Base-by-base conservation (phyloP, 2,329 filamentous ascomycete species). In the Herpomyces periplanetae region DNA sequence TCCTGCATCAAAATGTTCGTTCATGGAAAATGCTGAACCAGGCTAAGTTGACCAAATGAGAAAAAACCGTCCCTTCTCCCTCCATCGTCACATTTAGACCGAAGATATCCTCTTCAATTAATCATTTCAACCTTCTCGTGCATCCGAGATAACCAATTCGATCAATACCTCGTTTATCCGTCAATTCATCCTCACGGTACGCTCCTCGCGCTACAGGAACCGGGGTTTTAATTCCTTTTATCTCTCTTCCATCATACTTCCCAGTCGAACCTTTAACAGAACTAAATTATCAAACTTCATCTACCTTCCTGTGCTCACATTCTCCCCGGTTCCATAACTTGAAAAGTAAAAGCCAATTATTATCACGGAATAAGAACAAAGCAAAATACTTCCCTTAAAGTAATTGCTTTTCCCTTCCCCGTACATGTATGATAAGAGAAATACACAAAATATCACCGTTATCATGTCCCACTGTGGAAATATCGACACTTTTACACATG, bases 401-500 rank as follows among this genome's bases (percentile, higher is more conserved):
- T 96, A 96, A 40, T 96, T 96, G 45, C 73, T 91, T 54, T 96
- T 96, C 15, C 80, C 80, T 41, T 96, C 80, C 19, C 75, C 68
- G 30, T 91, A 85, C 47, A 96, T 75, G 45, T 91, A 87, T 31
- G 71, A 87, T 27, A 96, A 55, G 22, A 96, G 44, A 43, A 96
- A 87, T 8, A 96, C 71, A 31, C 75, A 88, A 8, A 96, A 43
- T 23, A 91, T 87, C 8, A 91, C 69, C 1, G 68, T 87, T 6
- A 91, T 61, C 68, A 96, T 84, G 36, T 96, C 80, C 75, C 75
- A 96, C 37, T 96, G 80, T 1, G 80, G 80, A 43, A 96, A 91
- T 17, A 91, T 68, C 13, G 96, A 51, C 13, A 58, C 65, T 36
- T 17, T 17, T 15, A 15, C 1, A 11, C 7, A 7, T 13, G 17